A percentile compares a stretch with the other conserved stretches of the same genome.
Conservation (phyloP, 2,329 filamentous ascomycete genomes). For the Lasiodiplodia hormozganensis region DNA sequence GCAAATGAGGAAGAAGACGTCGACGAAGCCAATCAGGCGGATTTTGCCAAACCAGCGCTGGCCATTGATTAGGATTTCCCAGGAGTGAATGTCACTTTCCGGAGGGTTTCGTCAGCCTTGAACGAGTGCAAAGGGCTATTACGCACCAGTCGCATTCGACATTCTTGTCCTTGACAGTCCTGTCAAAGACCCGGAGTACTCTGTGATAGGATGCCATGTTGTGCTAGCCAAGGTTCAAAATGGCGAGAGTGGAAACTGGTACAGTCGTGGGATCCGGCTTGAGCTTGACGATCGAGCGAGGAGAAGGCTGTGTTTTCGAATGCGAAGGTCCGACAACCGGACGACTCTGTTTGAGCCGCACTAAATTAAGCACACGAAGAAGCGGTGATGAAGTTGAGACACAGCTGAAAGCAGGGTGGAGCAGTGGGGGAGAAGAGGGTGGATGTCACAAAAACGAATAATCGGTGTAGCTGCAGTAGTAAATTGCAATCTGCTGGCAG, state of each 20-base stretch:
- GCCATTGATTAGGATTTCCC: not conserved
- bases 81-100: not conserved
- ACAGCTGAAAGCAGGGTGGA: not conserved
- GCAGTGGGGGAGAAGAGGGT: not conserved
- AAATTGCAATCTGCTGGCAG: not conserved
- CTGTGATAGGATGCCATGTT: not conserved
- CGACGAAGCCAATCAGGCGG: slow-evolving; percentile 3
- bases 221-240: not conserved
- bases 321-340: not conserved
- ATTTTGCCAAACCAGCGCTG: slow-evolving; percentile 7
- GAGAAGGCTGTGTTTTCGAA: not conserved
- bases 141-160: not conserved
- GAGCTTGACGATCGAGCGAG: not conserved
- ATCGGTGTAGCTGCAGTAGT: not conserved
- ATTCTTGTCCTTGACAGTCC: slow-evolving; percentile 3
- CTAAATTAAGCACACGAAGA: not conserved
- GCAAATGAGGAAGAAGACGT: slow-evolving; percentile 12
- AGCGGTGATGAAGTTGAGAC: not conserved
- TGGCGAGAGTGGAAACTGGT: too few relatives aligned
- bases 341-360: not conserved
- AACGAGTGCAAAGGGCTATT: not conserved
- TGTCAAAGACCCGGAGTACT: not conserved
- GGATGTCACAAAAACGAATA: not conserved
- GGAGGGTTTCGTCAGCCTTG: not conserved
- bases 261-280: not conserved